Percentiles rank a stretch among this genome's conserved stretches.
phyloP scores from a whole-genome alignment of 1,139 yeast species.

The Hemisphaericaspora xylanilytica region DNA sequence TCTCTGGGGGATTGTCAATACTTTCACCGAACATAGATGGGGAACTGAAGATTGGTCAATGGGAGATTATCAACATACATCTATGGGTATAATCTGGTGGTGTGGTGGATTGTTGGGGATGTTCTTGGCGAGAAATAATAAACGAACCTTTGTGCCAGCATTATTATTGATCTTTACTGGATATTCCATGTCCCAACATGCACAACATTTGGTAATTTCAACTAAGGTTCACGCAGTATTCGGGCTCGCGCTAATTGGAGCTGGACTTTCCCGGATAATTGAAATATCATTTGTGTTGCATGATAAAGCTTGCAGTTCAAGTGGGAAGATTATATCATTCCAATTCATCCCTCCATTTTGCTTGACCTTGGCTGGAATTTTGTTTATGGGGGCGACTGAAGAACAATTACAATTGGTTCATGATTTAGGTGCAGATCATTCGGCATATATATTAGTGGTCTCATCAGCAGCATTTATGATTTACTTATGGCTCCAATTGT shows the following conservation, averaged over 20 bases:
- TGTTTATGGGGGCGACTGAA: slow-evolving; percentile 91
- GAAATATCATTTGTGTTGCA: slow-evolving; percentile 72
- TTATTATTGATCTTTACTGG: slow-evolving; percentile 82
- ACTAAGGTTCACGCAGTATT: slow-evolving; percentile 86
- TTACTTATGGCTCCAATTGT: slow-evolving; percentile 59
- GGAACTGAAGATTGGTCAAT: slow-evolving; percentile 82
- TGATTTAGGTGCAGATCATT: slow-evolving; percentile 77
- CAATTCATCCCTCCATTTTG: slow-evolving; percentile 85
- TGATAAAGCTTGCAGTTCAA: slow-evolving; percentile 49
- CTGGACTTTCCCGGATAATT: slow-evolving; percentile 69
- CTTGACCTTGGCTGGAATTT: slow-evolving; percentile 69
- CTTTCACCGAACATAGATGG: slow-evolving; percentile 96
- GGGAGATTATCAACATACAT: slow-evolving; percentile 90
- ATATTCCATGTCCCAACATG: slow-evolving; percentile 90
- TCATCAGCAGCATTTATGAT: slow-evolving; percentile 73
- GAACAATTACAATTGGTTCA: slow-evolving; percentile 75
- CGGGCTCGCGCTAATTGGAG: slow-evolving; percentile 75
- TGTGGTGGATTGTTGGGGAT: slow-evolving; percentile 86
- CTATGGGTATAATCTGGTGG: slow-evolving; percentile 98
- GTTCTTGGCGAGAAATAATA: slow-evolving; percentile 57
- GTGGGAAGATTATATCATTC: slow-evolving; percentile 58
- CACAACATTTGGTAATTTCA: slow-evolving; percentile 69
- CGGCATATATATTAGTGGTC: slow-evolving; percentile 75
- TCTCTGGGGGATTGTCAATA: slow-evolving; percentile 87
- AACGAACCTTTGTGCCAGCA: slow-evolving; percentile 77